Evolutionary conservation across 805 yeast species (phyloP).

Genomic region (Nakazawaea molendinolei): DNA sequence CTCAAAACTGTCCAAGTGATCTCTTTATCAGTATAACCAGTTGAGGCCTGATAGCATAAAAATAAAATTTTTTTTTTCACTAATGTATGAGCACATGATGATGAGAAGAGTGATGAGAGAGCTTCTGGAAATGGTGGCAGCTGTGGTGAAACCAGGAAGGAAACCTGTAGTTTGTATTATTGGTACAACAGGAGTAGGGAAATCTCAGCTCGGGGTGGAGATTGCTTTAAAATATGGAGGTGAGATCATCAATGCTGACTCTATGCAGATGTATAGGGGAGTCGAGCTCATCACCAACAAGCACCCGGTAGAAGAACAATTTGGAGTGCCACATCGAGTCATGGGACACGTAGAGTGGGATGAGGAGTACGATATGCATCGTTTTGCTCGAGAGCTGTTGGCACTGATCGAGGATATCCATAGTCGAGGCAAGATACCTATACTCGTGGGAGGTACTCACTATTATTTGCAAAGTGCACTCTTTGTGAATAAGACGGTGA

Average conservation of each 20-base stretch:
- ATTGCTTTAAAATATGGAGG: conserved; percentile 74
- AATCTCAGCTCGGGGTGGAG: conserved; percentile 79
- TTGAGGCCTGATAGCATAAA: too few relatives aligned
- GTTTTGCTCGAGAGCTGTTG: conserved; percentile 70
- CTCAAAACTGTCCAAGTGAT: too few relatives aligned
- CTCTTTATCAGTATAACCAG: too few relatives aligned
- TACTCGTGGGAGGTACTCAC: conserved; percentile 93
- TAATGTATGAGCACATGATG: too few relatives aligned
- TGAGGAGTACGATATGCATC: conserved; percentile 74
- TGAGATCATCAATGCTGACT: conserved; percentile 91
- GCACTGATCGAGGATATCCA: conserved; percentile 59
- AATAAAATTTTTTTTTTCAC: too few relatives aligned
- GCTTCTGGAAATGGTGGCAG: not conserved
- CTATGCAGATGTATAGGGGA: conserved; percentile 88
- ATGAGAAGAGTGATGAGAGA: not conserved
- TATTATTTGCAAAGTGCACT: conserved; percentile 79
- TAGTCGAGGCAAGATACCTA: conserved; percentile 65
- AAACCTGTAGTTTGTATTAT: conserved; percentile 23
- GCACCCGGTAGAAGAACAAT: conserved; percentile 76
- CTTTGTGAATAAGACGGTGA: conserved; percentile 63
- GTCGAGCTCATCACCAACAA: conserved; percentile 81
- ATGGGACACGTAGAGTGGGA: conserved; percentile 80
- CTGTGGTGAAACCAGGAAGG: not conserved
- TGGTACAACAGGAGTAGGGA: conserved; percentile 97
- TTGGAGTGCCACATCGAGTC: conserved; percentile 76